Base-by-base conservation (phyloP, 192 early-diverging fungal species). In the Backusella tuberculispora region DNA sequence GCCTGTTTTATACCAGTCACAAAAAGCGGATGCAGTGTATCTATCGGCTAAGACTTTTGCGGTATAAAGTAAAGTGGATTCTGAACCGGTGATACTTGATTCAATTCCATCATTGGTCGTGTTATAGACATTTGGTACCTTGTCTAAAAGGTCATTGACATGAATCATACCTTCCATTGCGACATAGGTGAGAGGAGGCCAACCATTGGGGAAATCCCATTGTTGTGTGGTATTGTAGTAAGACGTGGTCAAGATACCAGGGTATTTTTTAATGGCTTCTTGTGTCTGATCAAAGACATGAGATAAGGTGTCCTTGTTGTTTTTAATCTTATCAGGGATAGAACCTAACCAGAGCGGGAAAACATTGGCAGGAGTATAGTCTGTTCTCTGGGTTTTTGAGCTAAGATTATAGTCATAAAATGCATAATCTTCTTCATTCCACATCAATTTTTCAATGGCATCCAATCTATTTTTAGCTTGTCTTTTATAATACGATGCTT, bases 131-230 rank as follows among this genome's bases (percentile, higher is more conserved):
- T 73, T n/a, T 5, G 37, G 56, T 40, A 66, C 29, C 2, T 19
- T 26, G 40, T 26, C 21, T 9, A 78, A 41, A 21, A 46, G 48
- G 15, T 73, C 24, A 42, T 80, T 46, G 1, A 72, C 73, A 65
- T 72, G 77, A 14, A 84, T 70, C 38, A 90, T 78, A 2, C 78
- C 88, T 37, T 85, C 82, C 60, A 88, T 83, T 12, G 83, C 44
- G 14, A 85, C 81, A 74, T 90, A 90, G 65, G 87, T 85, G 44
- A 89, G 80, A 4, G 90, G 90, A 34, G 90, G 90, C 89, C 92
- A 93, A 4, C 82, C 86, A 74, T 87, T 89, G 13, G 92, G 92
- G 56, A 80, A 87, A 80, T 93, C 92, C 92, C 92, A 93, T 76
- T 93, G 92, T 78, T 89, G 78, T 0, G 87, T 87, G 47, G 86